Evolutionary conservation across 2,329 filamentous ascomycete species (phyloP), one percentile per base, ranked within the genome.

Genomic region (Blastomyces gilchristii): DNA sequence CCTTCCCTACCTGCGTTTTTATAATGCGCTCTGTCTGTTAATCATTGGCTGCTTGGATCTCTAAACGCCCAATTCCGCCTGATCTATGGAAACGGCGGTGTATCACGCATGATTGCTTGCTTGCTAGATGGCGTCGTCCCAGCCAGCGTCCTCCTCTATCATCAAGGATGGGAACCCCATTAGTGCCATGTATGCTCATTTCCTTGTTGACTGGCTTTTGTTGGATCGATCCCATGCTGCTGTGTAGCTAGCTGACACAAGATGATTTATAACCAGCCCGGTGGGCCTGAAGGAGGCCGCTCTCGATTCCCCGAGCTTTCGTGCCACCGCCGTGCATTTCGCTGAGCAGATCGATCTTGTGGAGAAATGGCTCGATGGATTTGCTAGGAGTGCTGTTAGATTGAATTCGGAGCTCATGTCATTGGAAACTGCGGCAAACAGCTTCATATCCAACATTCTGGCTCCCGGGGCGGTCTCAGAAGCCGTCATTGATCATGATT

Each of bases 301-400:
- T 25, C 88, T 97, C 78, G 94, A 99, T 77, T 97, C 92, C 49
- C 94, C 94, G 34, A 95, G 92, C 45, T 97, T 97, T 75, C 90
- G 94, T 67, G 90, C 92, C 57, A 90, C 90, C 28, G 85, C 90
- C 52, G 79, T 88, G 57, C 91, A 97, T 78, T 96, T 96, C 73
- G 83, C 86, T 66, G 94, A 97, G 68, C 93, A 99, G 78, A 85
- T 96, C 70, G 94, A 97, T 68, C 83, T 86, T 63, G 84, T 97
- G 64, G 94, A 97, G 76, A 86, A 85, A 82, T 99, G 94, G 94
- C 88, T 99, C 39, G 91, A 88, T 62, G 82, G 81, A 58, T 89
- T 87, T 71, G 76, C 86, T 64, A 85, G 81, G 73, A 81, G 85
- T 16, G 82, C 85, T 8, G 81, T 80, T 28, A 86, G 83, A 72